Evolutionary conservation across 2,329 filamentous ascomycete species (phyloP).

Genomic region (Pyricularia pennisetigena): DNA sequence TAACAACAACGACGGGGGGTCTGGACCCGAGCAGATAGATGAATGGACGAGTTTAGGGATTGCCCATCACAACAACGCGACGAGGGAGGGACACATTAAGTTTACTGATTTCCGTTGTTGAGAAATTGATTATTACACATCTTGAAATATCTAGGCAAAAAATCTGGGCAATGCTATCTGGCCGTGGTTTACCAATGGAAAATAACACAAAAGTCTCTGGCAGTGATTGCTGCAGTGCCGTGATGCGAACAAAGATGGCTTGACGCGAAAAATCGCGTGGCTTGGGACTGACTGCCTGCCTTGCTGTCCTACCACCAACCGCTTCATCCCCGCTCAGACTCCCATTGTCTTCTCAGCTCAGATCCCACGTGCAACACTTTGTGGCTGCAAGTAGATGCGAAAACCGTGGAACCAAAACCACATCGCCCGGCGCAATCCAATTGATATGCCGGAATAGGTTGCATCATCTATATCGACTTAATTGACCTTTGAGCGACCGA

Average conservation of each 20-base stretch:
- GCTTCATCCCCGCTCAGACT: background rate
- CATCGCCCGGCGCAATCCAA: background rate
- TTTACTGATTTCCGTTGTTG: no score
- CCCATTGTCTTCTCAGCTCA: background rate
- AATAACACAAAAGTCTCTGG: background rate
- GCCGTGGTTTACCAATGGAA: background rate
- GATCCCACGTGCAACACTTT: background rate
- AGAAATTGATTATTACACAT: no score
- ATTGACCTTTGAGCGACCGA: background rate
- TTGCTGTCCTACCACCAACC: background rate
- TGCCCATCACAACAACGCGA: background rate
- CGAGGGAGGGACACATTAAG: no score
- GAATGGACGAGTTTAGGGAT: background rate
- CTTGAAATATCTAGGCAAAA: no score
- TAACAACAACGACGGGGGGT: background rate
- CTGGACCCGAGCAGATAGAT: background rate
- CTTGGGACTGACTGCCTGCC: background rate
- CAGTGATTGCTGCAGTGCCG: background rate
- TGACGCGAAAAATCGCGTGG: background rate
- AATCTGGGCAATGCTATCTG: no score
- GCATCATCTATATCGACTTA: background rate
- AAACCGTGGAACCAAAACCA: background rate
- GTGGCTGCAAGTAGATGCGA: background rate
- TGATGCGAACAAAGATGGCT: no score
- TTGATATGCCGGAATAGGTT: background rate